Percentiles rank a stretch among this genome's conserved stretches.
These are phyloP conservation scores for Tricholoma sp. DNA, from an alignment of 768 basidiomycete species.

Conservation along the genomic window DNA sequence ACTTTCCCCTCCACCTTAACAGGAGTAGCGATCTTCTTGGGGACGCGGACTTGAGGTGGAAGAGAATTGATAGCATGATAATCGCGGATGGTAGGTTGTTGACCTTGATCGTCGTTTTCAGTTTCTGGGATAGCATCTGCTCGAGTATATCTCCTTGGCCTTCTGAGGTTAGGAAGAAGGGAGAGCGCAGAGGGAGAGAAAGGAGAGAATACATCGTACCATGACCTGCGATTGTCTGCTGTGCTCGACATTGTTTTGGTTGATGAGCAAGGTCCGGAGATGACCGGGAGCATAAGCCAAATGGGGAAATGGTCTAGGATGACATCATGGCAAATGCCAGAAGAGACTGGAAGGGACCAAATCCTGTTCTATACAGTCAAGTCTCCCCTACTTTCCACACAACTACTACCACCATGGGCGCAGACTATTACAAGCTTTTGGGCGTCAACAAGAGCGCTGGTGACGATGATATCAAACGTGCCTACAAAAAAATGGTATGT, in stretches of 20 bases:
- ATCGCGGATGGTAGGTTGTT: slow-evolving; percentile 60
- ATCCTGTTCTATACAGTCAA: background rate
- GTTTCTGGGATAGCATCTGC: slow-evolving; percentile 71
- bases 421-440: slow-evolving; percentile 85
- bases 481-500: slow-evolving; percentile 88
- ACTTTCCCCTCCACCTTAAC: slow-evolving; percentile 92
- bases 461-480: slow-evolving; percentile 89
- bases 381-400: slow-evolving; percentile 3
- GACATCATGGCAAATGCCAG: slow-evolving; percentile 10
- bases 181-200: slow-evolving; percentile 65
- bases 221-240: slow-evolving; percentile 33
- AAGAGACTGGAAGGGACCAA: slow-evolving; percentile 11
- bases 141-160: slow-evolving; percentile 55
- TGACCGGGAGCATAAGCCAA: no score
- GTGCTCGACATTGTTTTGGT: background rate
- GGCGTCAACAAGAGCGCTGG: slow-evolving; percentile 67
- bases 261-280: background rate
- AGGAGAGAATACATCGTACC: slow-evolving; percentile 57
- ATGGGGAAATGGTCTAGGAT: no score
- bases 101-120: slow-evolving; percentile 41
- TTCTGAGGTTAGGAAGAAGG: slow-evolving; percentile 36
- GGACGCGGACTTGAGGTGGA: slow-evolving; percentile 63
- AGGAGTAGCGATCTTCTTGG: slow-evolving; percentile 76
- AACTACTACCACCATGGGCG: slow-evolving; percentile 54
- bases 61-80: slow-evolving; percentile 69